phyloP scores from a whole-genome alignment of 805 yeast genomes.

The Alloascoidea africana region DNA sequence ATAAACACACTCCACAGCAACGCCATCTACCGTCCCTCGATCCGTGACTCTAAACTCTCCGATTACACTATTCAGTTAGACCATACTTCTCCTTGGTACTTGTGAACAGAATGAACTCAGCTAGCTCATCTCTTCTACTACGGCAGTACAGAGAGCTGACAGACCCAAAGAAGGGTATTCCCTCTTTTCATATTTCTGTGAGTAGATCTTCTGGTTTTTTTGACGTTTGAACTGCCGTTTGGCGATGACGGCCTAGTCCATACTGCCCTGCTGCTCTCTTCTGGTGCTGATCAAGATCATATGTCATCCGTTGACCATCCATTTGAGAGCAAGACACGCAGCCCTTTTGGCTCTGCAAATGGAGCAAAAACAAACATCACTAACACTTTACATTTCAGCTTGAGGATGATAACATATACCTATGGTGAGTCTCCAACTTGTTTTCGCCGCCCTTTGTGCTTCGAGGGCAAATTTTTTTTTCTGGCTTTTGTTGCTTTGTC shows the following conservation, averaged over 20 bases:
- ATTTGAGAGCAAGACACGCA: no score
- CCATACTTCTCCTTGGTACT: no score
- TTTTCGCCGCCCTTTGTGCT: no score
- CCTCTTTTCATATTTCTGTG: constrained; percentile 50
- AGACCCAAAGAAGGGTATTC: constrained; percentile 75
- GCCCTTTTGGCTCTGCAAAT: no score
- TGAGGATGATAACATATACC: constrained; percentile 45
- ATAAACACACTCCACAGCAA: no score
- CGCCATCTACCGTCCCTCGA: no score
- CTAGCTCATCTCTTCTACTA: constrained; percentile 73
- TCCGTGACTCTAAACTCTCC: no score
- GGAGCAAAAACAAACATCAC: no score
- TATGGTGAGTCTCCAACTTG: constrained; percentile 19
- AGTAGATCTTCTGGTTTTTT: constrained; percentile 5
- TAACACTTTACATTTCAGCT: constrained; percentile 18
- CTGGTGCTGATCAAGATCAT: not conserved
- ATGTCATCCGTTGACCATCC: not conserved
- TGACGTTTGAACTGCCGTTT: not conserved
- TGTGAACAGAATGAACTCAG: no score
- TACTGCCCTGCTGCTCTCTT: not conserved
- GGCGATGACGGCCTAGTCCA: not conserved
- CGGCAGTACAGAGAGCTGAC: constrained; percentile 91
- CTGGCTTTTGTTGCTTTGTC: no score
- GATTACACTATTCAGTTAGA: no score
- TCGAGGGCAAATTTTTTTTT: no score